Conservation (phyloP, 805 yeast species). For the Hemisphaericaspora nanyangensis region DNA sequence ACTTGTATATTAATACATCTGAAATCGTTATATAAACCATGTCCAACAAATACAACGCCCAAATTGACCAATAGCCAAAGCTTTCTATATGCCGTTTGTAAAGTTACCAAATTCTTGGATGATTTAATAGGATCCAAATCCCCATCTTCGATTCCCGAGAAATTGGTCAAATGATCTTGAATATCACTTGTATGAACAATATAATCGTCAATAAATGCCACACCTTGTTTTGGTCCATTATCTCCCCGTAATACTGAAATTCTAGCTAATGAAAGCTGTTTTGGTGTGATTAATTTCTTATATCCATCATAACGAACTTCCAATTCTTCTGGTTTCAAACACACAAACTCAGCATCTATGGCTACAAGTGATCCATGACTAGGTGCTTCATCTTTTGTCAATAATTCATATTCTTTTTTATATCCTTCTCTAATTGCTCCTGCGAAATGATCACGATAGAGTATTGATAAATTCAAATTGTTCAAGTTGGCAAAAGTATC, state of each 20-base stretch:
- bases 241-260: slow-evolving; percentile 80
- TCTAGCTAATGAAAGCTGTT: slow-evolving; percentile 75
- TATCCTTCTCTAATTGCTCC: slow-evolving; percentile 57
- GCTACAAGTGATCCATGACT: slow-evolving; percentile 75
- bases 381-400: slow-evolving; percentile 71
- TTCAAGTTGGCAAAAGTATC: slow-evolving; percentile 15
- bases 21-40: slow-evolving; percentile 88
- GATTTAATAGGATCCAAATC: slow-evolving; percentile 75
- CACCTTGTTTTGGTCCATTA: slow-evolving; percentile 60
- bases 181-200: slow-evolving; percentile 69
- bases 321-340: slow-evolving; percentile 68
- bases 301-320: slow-evolving; percentile 75
- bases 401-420: slow-evolving; percentile 61
- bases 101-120: slow-evolving; percentile 63
- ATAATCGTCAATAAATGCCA: slow-evolving; percentile 90
- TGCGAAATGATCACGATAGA: slow-evolving; percentile 74
- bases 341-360: slow-evolving; percentile 95
- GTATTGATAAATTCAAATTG: slow-evolving; percentile 53
- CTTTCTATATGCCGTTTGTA: slow-evolving; percentile 81
- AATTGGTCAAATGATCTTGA: slow-evolving; percentile 82
- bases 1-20: slow-evolving; percentile 89
- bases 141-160: slow-evolving; percentile 91
- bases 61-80: slow-evolving; percentile 86
- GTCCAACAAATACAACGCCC: slow-evolving; percentile 93
- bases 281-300: slow-evolving; percentile 69